Base-by-base conservation (phyloP, 148 eudicot genomes). In the Mesembryanthemum crystallinum region DNA sequence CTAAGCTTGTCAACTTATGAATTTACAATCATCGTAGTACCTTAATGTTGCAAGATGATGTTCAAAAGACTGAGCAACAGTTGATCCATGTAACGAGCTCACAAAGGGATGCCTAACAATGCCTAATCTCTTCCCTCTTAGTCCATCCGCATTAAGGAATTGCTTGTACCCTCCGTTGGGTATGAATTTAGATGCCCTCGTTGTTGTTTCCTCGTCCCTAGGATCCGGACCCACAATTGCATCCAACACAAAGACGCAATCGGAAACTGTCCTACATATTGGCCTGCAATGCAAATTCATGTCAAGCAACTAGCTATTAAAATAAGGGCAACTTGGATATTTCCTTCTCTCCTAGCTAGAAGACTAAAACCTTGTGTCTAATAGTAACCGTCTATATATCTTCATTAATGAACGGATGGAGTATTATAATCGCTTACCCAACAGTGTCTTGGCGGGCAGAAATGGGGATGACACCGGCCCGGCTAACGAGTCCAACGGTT, bases 401-500 rank as follows among this genome's bases (percentile, higher is more conserved):
- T n/a, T n/a, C n/a, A n/a, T n/a, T n/a, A n/a, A n/a, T n/a, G n/a
- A n/a, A n/a, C n/a, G n/a, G n/a, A n/a, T n/a, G n/a, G n/a, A n/a
- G n/a, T n/a, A n/a, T n/a, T n/a, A n/a, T n/a, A n/a, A n/a, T n/a
- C 3, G 33, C 76, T 71, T 73, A 86, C 93, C 93, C 90, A 13
- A 89, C 72, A 10, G 91, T 87, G 84, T 91, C 93, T 78, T 91
- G 91, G 21, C 96, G 82, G 14, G 83, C 84, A 33, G 88, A 78
- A 43, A 89, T 64, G 15, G 90, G 93, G 37, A 91, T 80, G 27
- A 86, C 89, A 9, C 91, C 93, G 11, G 90, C 88, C 43, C 87
- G 86, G 52, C 93, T 88, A 5, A 89, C 85, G 73, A 89, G 96
- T 20, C 93, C 92, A 54, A 91, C 87, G 1, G 96, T 91, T 0